These are phyloP conservation scores for Phyllosticta citribraziliensis DNA, from an alignment of 2,329 filamentous ascomycete species.

Conservation along the genomic window DNA sequence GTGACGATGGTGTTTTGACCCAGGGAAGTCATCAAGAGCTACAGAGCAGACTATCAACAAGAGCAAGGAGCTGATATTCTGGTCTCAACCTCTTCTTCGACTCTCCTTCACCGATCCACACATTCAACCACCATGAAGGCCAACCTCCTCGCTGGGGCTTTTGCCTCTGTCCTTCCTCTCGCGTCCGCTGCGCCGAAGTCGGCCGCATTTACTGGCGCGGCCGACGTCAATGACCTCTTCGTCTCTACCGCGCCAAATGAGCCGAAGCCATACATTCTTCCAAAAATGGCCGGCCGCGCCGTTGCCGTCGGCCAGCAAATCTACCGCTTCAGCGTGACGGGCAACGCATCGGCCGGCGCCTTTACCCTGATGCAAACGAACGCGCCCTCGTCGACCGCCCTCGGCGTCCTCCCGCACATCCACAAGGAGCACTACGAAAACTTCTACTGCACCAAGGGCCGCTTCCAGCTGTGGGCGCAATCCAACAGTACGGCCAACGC, in stretches of 20 bases:
- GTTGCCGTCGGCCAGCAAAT: slow-evolving; percentile 28
- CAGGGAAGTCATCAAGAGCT: background rate
- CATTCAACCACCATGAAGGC: background rate
- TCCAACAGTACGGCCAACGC: slow-evolving; percentile 22
- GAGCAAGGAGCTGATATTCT: background rate
- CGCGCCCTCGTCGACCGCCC: slow-evolving; percentile 24
- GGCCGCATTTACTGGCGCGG: background rate
- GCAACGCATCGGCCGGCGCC: slow-evolving; percentile 34
- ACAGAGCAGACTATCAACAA: background rate
- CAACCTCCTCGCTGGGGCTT: background rate
- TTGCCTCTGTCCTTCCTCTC: background rate
- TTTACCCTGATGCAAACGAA: slow-evolving; percentile 39
- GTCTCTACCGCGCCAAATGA: slow-evolving; percentile 21
- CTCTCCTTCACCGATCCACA: background rate
- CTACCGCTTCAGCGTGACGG: slow-evolving; percentile 36
- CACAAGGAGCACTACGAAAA: slow-evolving; percentile 38
- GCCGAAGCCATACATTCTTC: slow-evolving; percentile 28
- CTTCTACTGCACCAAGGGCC: slow-evolving; percentile 37
- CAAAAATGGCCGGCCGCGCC: slow-evolving; percentile 25
- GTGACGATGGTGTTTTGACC: background rate
- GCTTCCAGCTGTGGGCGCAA: slow-evolving; percentile 38
- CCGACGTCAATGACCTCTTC: slow-evolving; percentile 8
- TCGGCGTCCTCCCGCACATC: slow-evolving; percentile 36
- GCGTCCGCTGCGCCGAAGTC: background rate
- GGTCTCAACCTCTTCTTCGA: background rate